Percentiles rank a stretch among this genome's conserved stretches.
Evolutionary conservation across 192 early-diverging fungal genomes (phyloP).

Genomic region (Podila clonocystis): DNA sequence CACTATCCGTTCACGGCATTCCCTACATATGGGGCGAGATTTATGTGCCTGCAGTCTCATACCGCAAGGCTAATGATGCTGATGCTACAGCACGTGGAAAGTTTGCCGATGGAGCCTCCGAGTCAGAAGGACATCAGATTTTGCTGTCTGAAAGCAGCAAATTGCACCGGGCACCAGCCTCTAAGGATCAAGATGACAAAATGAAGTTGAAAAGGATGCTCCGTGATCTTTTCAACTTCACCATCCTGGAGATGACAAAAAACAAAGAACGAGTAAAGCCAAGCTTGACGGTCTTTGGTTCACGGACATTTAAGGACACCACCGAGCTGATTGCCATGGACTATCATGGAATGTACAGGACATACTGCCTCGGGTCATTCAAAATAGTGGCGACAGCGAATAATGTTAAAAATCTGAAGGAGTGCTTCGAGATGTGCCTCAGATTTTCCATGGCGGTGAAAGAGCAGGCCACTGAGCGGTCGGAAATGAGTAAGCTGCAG

Average conservation of each 20-base stretch:
- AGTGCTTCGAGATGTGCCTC: constrained; percentile 33
- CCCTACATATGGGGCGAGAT: constrained; percentile 21
- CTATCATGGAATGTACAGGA: constrained; percentile 26
- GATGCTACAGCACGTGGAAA: constrained; percentile 21
- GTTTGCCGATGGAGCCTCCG: constrained; percentile 27
- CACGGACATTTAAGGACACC: constrained; percentile 26
- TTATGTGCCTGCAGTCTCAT: constrained; percentile 27
- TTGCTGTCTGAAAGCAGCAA: constrained; percentile 23
- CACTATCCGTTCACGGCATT: constrained; percentile 9
- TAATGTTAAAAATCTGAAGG: constrained; percentile 15
- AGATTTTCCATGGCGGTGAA: constrained; percentile 22
- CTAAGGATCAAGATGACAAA: constrained; percentile 30
- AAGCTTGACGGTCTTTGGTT: constrained; percentile 18
- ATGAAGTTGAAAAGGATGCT: constrained; percentile 30
- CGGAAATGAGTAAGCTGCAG: constrained; percentile 11
- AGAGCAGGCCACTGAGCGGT: constrained; percentile 13
- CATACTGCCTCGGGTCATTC: constrained; percentile 25
- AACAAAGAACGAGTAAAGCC: constrained; percentile 17
- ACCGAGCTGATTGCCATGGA: constrained; percentile 30
- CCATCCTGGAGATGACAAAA: constrained; percentile 23
- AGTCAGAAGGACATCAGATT: constrained; percentile 20
- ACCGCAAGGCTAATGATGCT: constrained; percentile 10
- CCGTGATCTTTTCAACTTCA: constrained; percentile 23
- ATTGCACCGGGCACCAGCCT: constrained; percentile 10
- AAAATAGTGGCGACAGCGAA: constrained; percentile 4